Evolutionary conservation across 345 rosid species (phyloP), one percentile per base, ranked within the genome.

Genomic region (Kandelia obovata): DNA sequence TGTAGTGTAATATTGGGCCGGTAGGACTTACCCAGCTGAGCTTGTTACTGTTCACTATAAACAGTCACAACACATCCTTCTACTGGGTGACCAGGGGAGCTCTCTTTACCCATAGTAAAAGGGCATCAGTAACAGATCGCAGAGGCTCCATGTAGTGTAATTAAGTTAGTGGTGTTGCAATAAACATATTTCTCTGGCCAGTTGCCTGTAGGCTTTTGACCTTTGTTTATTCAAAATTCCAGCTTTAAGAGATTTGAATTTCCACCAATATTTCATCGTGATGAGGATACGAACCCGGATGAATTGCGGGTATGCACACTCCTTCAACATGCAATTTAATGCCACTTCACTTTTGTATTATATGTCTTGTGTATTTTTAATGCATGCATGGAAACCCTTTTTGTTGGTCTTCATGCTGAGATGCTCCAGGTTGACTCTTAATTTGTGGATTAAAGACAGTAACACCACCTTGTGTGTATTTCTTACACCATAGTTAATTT

Each of bases 181-280:
- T 62, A 59, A 56, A 70, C 46, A 26, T 53, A 60, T 73, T 43
- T 5, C 5, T 67, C 65, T 16, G n/a, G 56, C 31, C 67, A 6
- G 64, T 58, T 64, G 25, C 32, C 28, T 52, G 3, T 51, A 49
- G 30, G 32, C 39, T 43, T 53, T 67, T 51, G 15, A 52, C 53
- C 46, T 61, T 62, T 75, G 58, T 31, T 59, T 55, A 49, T 53
- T 35, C 47, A 21, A 73, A 47, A 61, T 79, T 76, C 64, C 90
- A 94, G 98, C 77, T 94, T 94, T 79, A 94, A 94, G 71, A 84
- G 82, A 77, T 93, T 93, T 73, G 95, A 94, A 57, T 88, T 83
- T 66, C 89, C 96, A 23, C 98, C 98, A 49, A 86, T 91, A 74
- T 91, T 94, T 84, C 91, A 88, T 57, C 95, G 89, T 5, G 91